Evolutionary conservation across 805 yeast species (phyloP).

Genomic region (Candida qinlingensis): DNA sequence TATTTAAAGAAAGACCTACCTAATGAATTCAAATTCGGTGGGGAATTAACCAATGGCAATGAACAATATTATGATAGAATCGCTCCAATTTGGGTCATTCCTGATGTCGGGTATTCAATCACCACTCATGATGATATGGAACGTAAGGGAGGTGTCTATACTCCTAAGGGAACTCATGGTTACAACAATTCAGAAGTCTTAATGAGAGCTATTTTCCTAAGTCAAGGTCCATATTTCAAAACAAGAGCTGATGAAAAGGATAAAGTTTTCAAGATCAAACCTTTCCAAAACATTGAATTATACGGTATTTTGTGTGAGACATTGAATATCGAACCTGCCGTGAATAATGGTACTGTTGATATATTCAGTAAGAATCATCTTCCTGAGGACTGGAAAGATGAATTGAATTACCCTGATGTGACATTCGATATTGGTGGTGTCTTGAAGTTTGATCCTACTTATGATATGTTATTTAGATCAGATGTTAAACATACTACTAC

Average conservation of each 20-base stretch:
- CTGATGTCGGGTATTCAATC: slow-evolving; percentile 74
- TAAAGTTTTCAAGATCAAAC: slow-evolving; percentile 35
- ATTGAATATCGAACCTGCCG: slow-evolving; percentile 43
- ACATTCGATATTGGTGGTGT: slow-evolving; percentile 37
- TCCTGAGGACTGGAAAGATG: slow-evolving; percentile 43
- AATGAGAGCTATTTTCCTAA: slow-evolving; percentile 81
- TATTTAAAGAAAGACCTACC: slow-evolving; percentile 53
- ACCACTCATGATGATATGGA: slow-evolving; percentile 57
- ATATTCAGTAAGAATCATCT: slow-evolving; percentile 29
- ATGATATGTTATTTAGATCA: slow-evolving; percentile 36
- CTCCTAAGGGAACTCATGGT: slow-evolving; percentile 69
- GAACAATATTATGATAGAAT: slow-evolving; percentile 48
- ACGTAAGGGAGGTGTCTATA: slow-evolving; percentile 17
- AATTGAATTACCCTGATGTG: slow-evolving; percentile 43
- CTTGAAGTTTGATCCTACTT: slow-evolving; percentile 43
- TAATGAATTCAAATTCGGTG: slow-evolving; percentile 28
- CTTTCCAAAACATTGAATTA: slow-evolving; percentile 68
- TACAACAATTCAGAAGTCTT: slow-evolving; percentile 70
- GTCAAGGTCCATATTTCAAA: slow-evolving; percentile 73
- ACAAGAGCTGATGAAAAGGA: slow-evolving; percentile 10
- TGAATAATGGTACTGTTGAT: slow-evolving; percentile 51
- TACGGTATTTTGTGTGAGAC: slow-evolving; percentile 73
- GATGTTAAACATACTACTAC: slow-evolving; percentile 13
- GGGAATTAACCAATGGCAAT: slow-evolving; percentile 5
- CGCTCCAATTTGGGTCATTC: slow-evolving; percentile 84